phyloP scores from a whole-genome alignment of 2,329 filamentous ascomycete genomes.

The Cordyceps tenuipes region DNA sequence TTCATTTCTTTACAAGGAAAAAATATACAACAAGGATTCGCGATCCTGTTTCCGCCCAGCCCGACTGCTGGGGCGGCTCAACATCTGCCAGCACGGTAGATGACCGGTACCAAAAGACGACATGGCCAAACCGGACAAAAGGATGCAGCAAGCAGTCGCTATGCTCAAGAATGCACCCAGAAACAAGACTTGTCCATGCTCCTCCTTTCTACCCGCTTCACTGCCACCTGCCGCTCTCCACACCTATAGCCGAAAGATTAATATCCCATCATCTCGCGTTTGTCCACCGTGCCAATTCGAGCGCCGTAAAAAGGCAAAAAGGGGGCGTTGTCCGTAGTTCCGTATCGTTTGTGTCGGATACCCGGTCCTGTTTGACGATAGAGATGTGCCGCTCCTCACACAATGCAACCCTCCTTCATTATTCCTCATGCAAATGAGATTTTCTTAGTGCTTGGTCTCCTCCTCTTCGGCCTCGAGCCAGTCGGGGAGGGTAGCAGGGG shows the following conservation, averaged over 20 bases:
- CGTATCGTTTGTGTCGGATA: constrained; percentile 7
- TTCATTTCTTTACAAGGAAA: constrained; percentile 13
- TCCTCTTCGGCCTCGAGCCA: constrained; percentile 82
- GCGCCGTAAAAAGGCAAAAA: constrained; percentile 4
- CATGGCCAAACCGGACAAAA: neutral
- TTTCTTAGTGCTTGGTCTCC: constrained; percentile 39
- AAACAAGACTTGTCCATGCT: neutral
- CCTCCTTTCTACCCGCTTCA: neutral
- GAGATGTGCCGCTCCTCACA: neutral
- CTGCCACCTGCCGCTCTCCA: neutral
- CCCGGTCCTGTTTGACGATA: constrained; percentile 13
- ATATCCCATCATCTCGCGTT: constrained; percentile 7
- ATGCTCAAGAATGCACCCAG: neutral
- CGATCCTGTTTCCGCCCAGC: constrained; percentile 6
- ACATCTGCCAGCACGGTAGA: neutral
- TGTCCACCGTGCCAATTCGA: constrained; percentile 11
- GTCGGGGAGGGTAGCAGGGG: constrained; percentile 50
- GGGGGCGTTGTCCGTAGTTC: neutral
- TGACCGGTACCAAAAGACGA: neutral
- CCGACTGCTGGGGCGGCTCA: constrained; percentile 1
- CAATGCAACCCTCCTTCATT: neutral
- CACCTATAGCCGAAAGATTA: constrained; percentile 10
- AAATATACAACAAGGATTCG: constrained; percentile 14
- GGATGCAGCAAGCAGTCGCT: neutral
- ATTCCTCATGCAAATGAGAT: neutral